Base-by-base conservation (phyloP, 2,329 filamentous ascomycete genomes). In the Sclerotinia sclerotiorum region DNA sequence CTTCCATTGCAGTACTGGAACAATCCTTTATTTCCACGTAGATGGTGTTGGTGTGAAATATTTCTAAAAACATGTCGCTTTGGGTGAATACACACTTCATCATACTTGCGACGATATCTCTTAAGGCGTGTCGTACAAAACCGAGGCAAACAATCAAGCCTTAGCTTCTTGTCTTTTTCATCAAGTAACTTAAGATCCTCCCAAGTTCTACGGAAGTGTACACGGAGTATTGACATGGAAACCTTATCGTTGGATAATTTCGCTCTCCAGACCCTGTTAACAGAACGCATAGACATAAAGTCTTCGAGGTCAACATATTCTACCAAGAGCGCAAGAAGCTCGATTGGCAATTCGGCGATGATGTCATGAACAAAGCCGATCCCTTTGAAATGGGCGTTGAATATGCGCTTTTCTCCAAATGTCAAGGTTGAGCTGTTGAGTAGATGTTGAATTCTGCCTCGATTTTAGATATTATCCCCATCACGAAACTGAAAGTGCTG, bases 221-320 rank as follows among this genome's bases (percentile, higher is more conserved):
- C 62, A 46, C 72, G 65, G 7, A 74, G 67, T 10, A 74, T 54
- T 10, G 57, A 60, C 5, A 64, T n/a, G 44, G 66, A 74, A 42
- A 74, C 49, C 0, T 73, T 68, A 13, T 58, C 61, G 35, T 67
- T 69, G 4, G 69, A 69, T 52, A 76, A 74, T 19, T 49, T 69
- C 19, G 29, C 51, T n/a, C 70, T 69, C 75, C 75, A 77, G 42
- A 27, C 27, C 8, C 39, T 69, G 44, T 68, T 74, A 29, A 77
- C 74, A n/a, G 57, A 60, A 27, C 71, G 70, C n/a, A 72, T 60
- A n/a, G 42, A 62, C 51, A 74, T 46, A 10, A 73, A 39, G 56
- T 76, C 75, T 32, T 74, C 72, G 8, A 75, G 70, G 27, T 72
- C 68, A 32, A 77, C 69, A 62, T 73, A 48, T 7, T 67, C 44